These are phyloP conservation scores for Elongisporangium anandrum DNA, from an alignment of 352 stramenopile species.

Conservation along the genomic window DNA sequence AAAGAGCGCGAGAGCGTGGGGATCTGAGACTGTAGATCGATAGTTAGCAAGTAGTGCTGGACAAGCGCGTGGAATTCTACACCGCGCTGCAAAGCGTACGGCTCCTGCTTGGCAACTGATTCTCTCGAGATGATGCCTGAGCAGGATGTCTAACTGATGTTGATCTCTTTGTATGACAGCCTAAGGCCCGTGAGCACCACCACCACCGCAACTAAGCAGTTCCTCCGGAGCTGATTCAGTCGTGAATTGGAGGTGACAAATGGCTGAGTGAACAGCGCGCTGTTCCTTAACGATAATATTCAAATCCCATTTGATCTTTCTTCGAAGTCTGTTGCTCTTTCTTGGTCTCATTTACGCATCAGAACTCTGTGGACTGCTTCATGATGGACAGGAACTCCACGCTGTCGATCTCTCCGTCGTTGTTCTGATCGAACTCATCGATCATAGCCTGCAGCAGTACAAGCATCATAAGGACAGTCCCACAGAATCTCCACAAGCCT, in stretches of 20 bases:
- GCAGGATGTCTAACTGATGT: constrained; percentile 11
- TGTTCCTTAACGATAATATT: constrained; percentile 8
- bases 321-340: constrained; percentile 4
- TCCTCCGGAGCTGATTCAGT: constrained; percentile 10
- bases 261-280: constrained; percentile 2
- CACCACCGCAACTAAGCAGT: constrained; percentile 76
- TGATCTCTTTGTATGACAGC: constrained; percentile 22
- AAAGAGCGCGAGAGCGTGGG: neutral
- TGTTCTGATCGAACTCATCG: constrained; percentile 93
- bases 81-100: neutral
- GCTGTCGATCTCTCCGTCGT: constrained; percentile 89
- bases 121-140: constrained; percentile 1
- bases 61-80: neutral
- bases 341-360: constrained; percentile 6
- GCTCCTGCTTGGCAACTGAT: neutral
- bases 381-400: constrained; percentile 91
- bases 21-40: neutral
- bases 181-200: constrained; percentile 66
- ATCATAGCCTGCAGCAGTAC: constrained; percentile 84
- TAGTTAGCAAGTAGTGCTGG: neutral
- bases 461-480: too few relatives aligned
- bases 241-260: neutral
- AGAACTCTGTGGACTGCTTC: constrained; percentile 82
- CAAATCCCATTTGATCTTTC: constrained; percentile 33
- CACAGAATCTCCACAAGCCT: too few relatives aligned